Evolutionary conservation across 371 early-diverging fungal genomes (phyloP).

Genomic region (Rhizopus microsporus): DNA sequence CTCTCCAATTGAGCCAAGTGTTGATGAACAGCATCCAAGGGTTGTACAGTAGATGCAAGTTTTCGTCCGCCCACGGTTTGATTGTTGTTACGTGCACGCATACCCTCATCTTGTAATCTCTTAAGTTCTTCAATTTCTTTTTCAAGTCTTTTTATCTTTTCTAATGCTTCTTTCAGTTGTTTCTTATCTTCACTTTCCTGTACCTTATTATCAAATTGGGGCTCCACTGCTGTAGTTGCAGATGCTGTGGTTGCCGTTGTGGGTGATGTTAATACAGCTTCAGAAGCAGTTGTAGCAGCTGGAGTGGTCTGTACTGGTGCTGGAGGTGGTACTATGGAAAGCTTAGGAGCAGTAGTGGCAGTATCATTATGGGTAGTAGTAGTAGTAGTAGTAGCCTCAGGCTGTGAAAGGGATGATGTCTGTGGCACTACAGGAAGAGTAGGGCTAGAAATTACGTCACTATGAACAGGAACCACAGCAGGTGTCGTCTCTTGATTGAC

Average conservation of each 20-base stretch:
- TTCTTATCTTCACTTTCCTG: constrained; percentile 18
- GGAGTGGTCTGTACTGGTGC: background rate
- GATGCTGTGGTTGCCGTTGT: background rate
- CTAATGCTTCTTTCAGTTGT: constrained; percentile 12
- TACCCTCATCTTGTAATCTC: constrained; percentile 10
- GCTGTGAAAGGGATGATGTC: background rate
- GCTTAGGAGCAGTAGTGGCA: constrained; percentile 3
- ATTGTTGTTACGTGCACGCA: constrained; percentile 20
- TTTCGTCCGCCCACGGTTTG: constrained; percentile 22
- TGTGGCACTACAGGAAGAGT: background rate
- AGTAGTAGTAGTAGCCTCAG: constrained; percentile 5
- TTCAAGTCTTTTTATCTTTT: constrained; percentile 7
- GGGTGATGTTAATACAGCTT: background rate
- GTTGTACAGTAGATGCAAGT: constrained; percentile 37
- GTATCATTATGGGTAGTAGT: constrained; percentile 2
- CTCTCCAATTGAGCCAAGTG: constrained; percentile 57
- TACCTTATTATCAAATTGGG: background rate
- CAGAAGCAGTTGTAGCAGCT: constrained; percentile 3
- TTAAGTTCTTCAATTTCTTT: constrained; percentile 7
- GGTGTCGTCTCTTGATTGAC: background rate
- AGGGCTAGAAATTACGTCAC: background rate
- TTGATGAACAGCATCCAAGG: constrained; percentile 54
- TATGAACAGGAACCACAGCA: background rate
- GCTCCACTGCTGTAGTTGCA: background rate
- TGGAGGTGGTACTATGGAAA: constrained; percentile 2